Conservation (phyloP, 306 rosid species). For the Medicago arabica region DNA sequence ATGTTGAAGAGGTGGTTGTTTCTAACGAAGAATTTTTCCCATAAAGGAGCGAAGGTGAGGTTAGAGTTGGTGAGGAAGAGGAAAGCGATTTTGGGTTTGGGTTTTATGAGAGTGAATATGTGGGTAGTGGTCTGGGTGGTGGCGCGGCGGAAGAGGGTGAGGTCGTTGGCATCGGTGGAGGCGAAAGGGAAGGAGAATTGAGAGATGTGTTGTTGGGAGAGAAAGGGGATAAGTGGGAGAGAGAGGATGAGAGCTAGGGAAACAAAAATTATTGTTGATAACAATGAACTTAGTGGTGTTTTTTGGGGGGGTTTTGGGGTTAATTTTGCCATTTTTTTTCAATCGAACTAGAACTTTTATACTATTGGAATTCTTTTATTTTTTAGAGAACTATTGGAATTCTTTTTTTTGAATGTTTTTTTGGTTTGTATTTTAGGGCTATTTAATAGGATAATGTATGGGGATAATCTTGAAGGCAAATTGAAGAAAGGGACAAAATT, state of each 20-base stretch:
- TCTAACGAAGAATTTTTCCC: conserved; percentile 59
- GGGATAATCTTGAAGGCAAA: neutral
- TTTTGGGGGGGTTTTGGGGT: neutral
- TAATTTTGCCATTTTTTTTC: no score
- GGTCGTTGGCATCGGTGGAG: conserved; percentile 45
- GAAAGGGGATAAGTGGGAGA: conserved; percentile 46
- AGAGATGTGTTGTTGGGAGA: conserved; percentile 47
- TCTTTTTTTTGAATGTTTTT: neutral
- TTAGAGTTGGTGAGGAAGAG: conserved; percentile 73
- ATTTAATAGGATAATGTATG: neutral
- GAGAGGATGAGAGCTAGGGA: conserved; percentile 50
- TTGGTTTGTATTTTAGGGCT: neutral
- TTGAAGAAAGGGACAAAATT: neutral
- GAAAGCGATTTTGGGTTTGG: conserved; percentile 70
- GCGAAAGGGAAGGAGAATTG: conserved; percentile 26
- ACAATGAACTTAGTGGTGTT: conserved; percentile 23
- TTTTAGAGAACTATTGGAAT: neutral
- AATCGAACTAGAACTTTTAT: no score
- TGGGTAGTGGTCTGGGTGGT: conserved; percentile 35
- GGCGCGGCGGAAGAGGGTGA: conserved; percentile 54
- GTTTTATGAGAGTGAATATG: conserved; percentile 39
- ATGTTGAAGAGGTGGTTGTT: conserved; percentile 56
- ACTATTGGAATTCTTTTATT: neutral
- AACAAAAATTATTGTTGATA: conserved; percentile 49
- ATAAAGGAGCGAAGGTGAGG: conserved; percentile 64